A percentile compares a stretch with the other conserved stretches of the same genome.
Conservation (phyloP, 805 yeast genomes). For the Ogataea methylovora region DNA sequence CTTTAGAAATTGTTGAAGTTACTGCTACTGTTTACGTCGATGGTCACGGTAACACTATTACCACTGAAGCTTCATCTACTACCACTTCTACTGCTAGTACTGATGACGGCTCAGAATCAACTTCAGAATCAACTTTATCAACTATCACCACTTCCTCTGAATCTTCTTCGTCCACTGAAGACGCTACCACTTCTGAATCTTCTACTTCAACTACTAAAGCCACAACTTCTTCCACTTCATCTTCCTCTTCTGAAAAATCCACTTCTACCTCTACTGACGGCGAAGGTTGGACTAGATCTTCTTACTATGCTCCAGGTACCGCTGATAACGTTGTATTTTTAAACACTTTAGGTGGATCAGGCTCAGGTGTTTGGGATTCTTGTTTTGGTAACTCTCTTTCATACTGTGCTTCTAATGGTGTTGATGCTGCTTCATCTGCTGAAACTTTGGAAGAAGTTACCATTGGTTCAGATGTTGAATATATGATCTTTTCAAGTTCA, state of each 20-base stretch:
- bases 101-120: slow-evolving; percentile 16
- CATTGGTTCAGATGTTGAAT: slow-evolving; percentile 69
- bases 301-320: slow-evolving; percentile 61
- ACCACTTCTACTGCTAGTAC: slow-evolving; percentile 15
- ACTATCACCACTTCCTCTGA: slow-evolving; percentile 18
- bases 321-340: slow-evolving; percentile 71
- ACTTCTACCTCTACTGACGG: slow-evolving; percentile 31
- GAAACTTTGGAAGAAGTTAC: slow-evolving; percentile 62
- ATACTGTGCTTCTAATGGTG: slow-evolving; percentile 72
- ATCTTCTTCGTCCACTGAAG: slow-evolving; percentile 16
- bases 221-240: slow-evolving; percentile 19
- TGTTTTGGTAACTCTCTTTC: slow-evolving; percentile 91
- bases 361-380: slow-evolving; percentile 83
- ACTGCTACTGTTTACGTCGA: slow-evolving; percentile 75
- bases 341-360: slow-evolving; percentile 82
- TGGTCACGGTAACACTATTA: slow-evolving; percentile 38
- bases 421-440: slow-evolving; percentile 62
- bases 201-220: slow-evolving; percentile 10
- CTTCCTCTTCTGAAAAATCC: slow-evolving; percentile 22
- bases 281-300: slow-evolving; percentile 65
- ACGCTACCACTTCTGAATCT: slow-evolving; percentile 4
- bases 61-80: slow-evolving; percentile 19
- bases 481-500: slow-evolving; percentile 70
- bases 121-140: slow-evolving; percentile 12
- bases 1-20: slow-evolving; percentile 59